Evolutionary conservation across 2,329 filamentous ascomycete species (phyloP).

Genomic region (Acarospora socialis): DNA sequence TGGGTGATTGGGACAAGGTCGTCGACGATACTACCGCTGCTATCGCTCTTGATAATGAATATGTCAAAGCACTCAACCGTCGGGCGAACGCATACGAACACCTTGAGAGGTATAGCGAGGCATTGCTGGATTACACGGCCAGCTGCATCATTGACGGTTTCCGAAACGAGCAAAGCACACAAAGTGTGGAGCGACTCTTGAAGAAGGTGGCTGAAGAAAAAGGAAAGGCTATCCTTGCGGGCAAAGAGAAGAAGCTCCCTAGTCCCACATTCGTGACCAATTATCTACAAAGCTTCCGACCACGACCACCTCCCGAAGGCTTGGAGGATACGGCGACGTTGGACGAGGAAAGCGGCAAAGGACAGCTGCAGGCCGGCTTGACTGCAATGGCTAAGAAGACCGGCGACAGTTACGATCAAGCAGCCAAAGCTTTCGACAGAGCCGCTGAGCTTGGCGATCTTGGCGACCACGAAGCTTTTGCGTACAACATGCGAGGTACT

Average conservation of each 20-base stretch:
- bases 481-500: conserved; percentile 92
- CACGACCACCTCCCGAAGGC: conserved; percentile 62
- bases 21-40: conserved; percentile 94
- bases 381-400: conserved; percentile 73
- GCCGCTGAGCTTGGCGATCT: conserved; percentile 71
- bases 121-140: conserved; percentile 91
- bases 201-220: conserved; percentile 96
- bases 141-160: conserved; percentile 99
- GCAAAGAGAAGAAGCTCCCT: conserved; percentile 72
- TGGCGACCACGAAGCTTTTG: conserved; percentile 72
- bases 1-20: conserved; percentile 86
- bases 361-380: conserved; percentile 72
- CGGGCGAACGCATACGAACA: conserved; percentile 95
- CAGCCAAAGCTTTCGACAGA: conserved; percentile 71
- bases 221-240: conserved; percentile 72
- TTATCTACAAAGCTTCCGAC: conserved; percentile 96
- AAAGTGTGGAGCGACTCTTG: conserved; percentile 79
- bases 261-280: conserved; percentile 96
- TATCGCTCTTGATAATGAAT: conserved; percentile 83
- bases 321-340: conserved; percentile 72
- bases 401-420: conserved; percentile 80
- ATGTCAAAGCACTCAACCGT: conserved; percentile 94
- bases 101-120: conserved; percentile 78
- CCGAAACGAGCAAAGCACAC: conserved; percentile 76
- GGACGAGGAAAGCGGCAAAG: conserved; percentile 63